Conservation (phyloP, 1,284 basidiomycete species). For the Naganishia sp. region DNA sequence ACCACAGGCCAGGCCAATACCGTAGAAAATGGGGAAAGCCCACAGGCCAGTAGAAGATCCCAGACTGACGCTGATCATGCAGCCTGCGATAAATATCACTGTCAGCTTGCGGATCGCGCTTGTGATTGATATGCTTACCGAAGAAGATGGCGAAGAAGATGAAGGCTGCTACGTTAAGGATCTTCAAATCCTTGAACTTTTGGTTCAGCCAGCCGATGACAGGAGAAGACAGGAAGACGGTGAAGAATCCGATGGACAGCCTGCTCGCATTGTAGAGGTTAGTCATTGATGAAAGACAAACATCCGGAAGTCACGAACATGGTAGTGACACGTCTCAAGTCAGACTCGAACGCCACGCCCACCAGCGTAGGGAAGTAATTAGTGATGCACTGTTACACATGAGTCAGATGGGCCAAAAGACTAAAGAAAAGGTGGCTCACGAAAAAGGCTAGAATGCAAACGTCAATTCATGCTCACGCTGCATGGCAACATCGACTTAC, state of each 20-base stretch:
- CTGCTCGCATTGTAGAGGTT: background rate
- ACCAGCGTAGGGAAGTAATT: constrained; percentile 17
- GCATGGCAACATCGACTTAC: background rate
- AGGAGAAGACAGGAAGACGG: constrained; percentile 12
- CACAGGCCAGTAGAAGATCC: constrained; percentile 7
- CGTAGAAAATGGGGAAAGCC: constrained; percentile 15
- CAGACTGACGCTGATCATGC: constrained; percentile 16
- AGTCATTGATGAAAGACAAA: too few relatives aligned
- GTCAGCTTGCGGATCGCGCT: too few relatives aligned
- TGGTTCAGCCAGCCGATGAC: constrained; percentile 10
- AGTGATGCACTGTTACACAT: constrained; percentile 12
- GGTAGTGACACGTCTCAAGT: constrained; percentile 19
- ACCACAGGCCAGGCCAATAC: constrained; percentile 1
- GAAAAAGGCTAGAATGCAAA: constrained; percentile 11
- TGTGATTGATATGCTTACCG: background rate
- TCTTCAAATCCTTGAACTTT: constrained; percentile 8
- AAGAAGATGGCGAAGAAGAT: constrained; percentile 22
- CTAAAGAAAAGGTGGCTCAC: background rate
- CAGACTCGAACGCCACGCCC: constrained; percentile 19
- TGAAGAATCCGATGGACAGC: constrained; percentile 27
- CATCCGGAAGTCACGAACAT: background rate
- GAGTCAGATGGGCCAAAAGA: background rate
- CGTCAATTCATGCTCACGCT: background rate
- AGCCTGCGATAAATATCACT: background rate
- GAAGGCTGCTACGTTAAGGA: constrained; percentile 12